Evolutionary conservation across 331 rosid genomes (phyloP).

Genomic region (Malus hybrid): DNA sequence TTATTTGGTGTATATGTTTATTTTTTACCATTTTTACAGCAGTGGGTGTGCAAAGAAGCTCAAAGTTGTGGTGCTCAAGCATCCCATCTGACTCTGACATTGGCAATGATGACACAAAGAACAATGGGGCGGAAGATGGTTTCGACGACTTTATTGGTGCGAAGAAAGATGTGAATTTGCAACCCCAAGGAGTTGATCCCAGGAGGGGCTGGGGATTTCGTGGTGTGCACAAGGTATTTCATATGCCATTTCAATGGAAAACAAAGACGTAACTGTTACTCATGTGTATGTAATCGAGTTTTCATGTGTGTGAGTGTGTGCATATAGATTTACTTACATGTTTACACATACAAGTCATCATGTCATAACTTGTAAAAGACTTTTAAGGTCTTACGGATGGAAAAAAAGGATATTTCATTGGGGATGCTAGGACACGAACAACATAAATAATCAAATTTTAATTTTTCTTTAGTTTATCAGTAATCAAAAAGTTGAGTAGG

Average conservation of each 20-base stretch:
- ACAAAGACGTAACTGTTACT: not conserved
- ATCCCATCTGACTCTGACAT: slow-evolving; percentile 17
- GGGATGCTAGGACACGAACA: slow-evolving; percentile 8
- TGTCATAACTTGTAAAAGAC: not conserved
- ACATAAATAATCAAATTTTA: not conserved
- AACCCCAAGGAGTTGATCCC: slow-evolving; percentile 83
- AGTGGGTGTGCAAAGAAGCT: slow-evolving; percentile 28
- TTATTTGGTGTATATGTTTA: not conserved
- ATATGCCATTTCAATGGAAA: not conserved
- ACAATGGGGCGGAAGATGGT: slow-evolving; percentile 25
- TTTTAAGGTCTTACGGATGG: not conserved
- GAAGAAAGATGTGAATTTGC: slow-evolving; percentile 16
- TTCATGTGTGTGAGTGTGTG: not conserved
- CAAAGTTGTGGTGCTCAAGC: slow-evolving; percentile 43
- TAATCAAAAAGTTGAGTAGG: not conserved
- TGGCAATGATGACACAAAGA: slow-evolving; percentile 17
- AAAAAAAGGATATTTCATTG: not conserved
- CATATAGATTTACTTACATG: not conserved
- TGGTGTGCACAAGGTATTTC: slow-evolving; percentile 89
- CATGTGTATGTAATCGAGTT: not conserved
- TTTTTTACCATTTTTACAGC: slow-evolving; percentile 20
- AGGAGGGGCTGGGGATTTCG: slow-evolving; percentile 86
- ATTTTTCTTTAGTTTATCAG: not conserved
- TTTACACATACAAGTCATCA: not conserved
- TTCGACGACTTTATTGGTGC: slow-evolving; percentile 43